These are phyloP conservation scores for Chernovozyma sophiae-reginae DNA, from an alignment of 1,139 yeast species.

Conservation along the genomic window DNA sequence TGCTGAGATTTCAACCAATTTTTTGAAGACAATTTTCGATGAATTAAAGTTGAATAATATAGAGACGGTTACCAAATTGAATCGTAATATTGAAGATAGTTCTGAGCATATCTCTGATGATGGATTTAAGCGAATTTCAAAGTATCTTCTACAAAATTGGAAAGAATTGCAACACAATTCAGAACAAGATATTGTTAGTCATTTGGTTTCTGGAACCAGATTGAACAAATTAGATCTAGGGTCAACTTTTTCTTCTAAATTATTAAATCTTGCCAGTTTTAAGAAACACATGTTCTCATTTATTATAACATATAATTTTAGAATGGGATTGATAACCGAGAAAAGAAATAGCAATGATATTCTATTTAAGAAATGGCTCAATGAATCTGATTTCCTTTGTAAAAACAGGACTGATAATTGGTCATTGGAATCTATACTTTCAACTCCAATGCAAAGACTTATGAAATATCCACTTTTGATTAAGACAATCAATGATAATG, in stretches of 20 bases:
- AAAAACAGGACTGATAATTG: slow-evolving; percentile 1
- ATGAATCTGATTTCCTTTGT: slow-evolving; percentile 9
- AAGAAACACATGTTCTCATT: slow-evolving; percentile 6
- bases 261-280: slow-evolving; percentile 5
- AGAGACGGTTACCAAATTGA: background rate
- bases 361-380: slow-evolving; percentile 11
- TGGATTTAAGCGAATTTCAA: no score
- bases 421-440: slow-evolving; percentile 9
- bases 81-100: no score
- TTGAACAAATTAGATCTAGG: slow-evolving; percentile 2
- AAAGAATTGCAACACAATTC: no score
- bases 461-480: slow-evolving; percentile 14
- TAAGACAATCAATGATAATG: slow-evolving; percentile 12
- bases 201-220: background rate
- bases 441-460: slow-evolving; percentile 13
- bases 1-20: background rate
- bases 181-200: background rate
- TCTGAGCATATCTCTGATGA: no score
- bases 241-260: background rate
- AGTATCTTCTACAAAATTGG: no score
- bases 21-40: background rate
- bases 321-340: slow-evolving; percentile 4
- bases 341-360: slow-evolving; percentile 4
- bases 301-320: slow-evolving; percentile 7
- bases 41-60: background rate